Conservation (phyloP, 2,329 filamentous ascomycete genomes). For the Cercospora sesami region DNA sequence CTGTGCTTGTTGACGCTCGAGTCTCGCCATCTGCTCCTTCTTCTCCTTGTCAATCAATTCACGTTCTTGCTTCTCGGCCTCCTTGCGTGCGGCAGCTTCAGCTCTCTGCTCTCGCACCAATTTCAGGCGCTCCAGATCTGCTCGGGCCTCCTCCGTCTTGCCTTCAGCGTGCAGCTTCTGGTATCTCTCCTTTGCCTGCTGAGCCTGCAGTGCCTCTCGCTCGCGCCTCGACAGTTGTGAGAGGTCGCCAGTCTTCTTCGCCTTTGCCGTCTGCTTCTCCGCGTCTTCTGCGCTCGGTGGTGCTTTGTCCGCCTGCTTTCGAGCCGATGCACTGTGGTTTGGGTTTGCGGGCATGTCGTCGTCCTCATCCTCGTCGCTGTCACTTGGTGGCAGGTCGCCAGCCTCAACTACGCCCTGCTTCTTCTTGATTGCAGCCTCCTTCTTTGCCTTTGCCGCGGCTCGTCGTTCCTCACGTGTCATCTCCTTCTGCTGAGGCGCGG, state of each 20-base stretch:
- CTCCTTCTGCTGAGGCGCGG: conserved; percentile 43
- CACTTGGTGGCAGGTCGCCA: conserved; percentile 76
- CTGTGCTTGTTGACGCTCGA: conserved; percentile 49
- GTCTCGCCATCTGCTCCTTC: conserved; percentile 50
- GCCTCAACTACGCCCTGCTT: conserved; percentile 71
- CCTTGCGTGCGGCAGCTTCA: conserved; percentile 77
- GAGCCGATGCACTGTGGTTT: conserved; percentile 71
- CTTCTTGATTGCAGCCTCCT: conserved; percentile 80
- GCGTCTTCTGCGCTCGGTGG: conserved; percentile 54
- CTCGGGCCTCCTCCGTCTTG: conserved; percentile 93
- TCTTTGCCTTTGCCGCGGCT: conserved; percentile 83
- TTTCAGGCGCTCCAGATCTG: conserved; percentile 79
- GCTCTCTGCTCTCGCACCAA: conserved; percentile 84
- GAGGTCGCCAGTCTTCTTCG: conserved; percentile 55
- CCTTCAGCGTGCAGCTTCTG: conserved; percentile 89
- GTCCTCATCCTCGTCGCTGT: conserved; percentile 61
- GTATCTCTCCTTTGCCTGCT: conserved; percentile 85
- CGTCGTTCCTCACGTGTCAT: conserved; percentile 85
- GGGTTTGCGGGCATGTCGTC: conserved; percentile 80
- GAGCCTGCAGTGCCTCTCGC: conserved; percentile 78
- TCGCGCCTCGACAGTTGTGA: conserved; percentile 65
- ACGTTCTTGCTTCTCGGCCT: conserved; percentile 60
- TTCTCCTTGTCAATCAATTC: conserved; percentile 59
- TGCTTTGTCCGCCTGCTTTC: conserved; percentile 62
- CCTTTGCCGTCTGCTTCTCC: conserved; percentile 55